Evolutionary conservation across 2,329 filamentous ascomycete species (phyloP).

Genomic region (Hypoxylon sp.): DNA sequence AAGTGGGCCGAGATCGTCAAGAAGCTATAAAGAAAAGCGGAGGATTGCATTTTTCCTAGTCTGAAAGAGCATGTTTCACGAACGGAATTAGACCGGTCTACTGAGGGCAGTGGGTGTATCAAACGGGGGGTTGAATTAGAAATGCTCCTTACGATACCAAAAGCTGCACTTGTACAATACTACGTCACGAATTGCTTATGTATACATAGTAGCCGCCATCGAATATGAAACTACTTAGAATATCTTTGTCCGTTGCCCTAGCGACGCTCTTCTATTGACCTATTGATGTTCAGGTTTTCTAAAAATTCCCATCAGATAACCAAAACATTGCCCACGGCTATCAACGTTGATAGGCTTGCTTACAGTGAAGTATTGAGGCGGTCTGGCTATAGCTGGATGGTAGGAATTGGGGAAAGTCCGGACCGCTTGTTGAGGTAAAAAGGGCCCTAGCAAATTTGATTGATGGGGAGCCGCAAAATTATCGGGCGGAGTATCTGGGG

Average conservation of each 20-base stretch:
- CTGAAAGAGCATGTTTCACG: conserved; percentile 46
- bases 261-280: neutral
- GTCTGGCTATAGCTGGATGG: neutral
- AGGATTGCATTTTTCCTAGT: conserved; percentile 44
- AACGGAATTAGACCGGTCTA: conserved; percentile 50
- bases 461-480: conserved; percentile 39
- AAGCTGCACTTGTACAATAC: conserved; percentile 53
- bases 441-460: conserved; percentile 28
- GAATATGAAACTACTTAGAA: conserved; percentile 27
- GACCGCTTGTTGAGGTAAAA: conserved; percentile 44
- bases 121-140: conserved; percentile 47
- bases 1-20: conserved; percentile 95
- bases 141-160: conserved; percentile 52
- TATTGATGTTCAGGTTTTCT: neutral
- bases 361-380: neutral
- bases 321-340: neutral
- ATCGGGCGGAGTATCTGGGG: conserved; percentile 36
- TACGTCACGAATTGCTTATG: conserved; percentile 48
- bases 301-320: neutral
- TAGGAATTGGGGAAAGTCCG: conserved; percentile 48
- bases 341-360: neutral
- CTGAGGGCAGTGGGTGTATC: conserved; percentile 50
- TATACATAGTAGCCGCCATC: conserved; percentile 41
- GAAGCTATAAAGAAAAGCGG: conserved; percentile 76
- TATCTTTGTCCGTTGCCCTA: conserved; percentile 8